Evolutionary conservation across 768 basidiomycete genomes (phyloP).

Genomic region (Podaxis sp.): DNA sequence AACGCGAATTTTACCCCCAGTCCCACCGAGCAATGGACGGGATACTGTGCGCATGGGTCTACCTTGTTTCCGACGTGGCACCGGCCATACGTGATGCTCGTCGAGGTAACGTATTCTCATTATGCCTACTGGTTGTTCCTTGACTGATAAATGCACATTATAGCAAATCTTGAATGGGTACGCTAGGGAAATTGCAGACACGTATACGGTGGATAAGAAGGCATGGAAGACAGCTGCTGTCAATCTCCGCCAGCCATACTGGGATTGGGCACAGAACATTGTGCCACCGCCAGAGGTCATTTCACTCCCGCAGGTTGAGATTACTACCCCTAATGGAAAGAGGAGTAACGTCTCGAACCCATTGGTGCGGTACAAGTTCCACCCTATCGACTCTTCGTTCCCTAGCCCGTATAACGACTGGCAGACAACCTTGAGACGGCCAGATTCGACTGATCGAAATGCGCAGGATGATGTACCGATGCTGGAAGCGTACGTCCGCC

Average conservation of each 20-base stretch:
- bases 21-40: constrained; percentile 32
- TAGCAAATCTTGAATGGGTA: constrained; percentile 48
- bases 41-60: constrained; percentile 55
- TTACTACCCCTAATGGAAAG: constrained; percentile 28
- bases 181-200: constrained; percentile 40
- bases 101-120: constrained; percentile 36
- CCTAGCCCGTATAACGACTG: constrained; percentile 28
- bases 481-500: constrained; percentile 25
- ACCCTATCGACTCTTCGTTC: constrained; percentile 31
- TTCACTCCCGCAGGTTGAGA: constrained; percentile 24
- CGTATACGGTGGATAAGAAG: constrained; percentile 29
- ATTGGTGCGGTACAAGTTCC: constrained; percentile 32
- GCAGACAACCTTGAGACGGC: constrained; percentile 36
- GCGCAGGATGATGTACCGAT: constrained; percentile 31
- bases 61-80: constrained; percentile 59
- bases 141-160: not conserved
- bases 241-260: constrained; percentile 43
- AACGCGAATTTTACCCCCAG: constrained; percentile 21
- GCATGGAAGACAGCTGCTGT: constrained; percentile 33
- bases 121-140: not conserved
- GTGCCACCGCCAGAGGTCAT: constrained; percentile 40
- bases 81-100: constrained; percentile 48
- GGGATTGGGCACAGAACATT: constrained; percentile 48
- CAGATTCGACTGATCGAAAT: constrained; percentile 21
- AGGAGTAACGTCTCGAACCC: constrained; percentile 29